Evolutionary conservation across 768 basidiomycete genomes (phyloP).

Genomic region (Boletus speciosus): DNA sequence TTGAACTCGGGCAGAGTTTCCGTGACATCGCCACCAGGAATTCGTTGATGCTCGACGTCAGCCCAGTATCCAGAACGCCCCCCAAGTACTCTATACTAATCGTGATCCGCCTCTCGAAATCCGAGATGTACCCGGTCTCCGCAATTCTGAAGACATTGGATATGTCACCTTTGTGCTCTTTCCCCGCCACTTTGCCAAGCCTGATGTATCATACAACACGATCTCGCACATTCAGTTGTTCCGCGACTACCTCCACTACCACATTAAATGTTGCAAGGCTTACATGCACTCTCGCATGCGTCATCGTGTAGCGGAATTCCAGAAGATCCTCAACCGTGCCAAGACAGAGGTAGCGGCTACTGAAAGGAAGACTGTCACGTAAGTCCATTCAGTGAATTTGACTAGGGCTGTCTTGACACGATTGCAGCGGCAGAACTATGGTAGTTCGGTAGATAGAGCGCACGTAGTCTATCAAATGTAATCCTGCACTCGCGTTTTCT

Average conservation of each 20-base stretch:
- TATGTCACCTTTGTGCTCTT: slow-evolving; percentile 98
- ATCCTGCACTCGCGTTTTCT: slow-evolving; percentile 2
- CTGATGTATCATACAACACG: slow-evolving; percentile 62
- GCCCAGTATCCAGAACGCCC: slow-evolving; percentile 92
- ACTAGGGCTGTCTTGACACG: slow-evolving; percentile 4
- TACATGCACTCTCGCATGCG: slow-evolving; percentile 99
- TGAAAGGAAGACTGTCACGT: slow-evolving; percentile 93
- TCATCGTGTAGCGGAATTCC: slow-evolving; percentile 89
- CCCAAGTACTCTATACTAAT: slow-evolving; percentile 93
- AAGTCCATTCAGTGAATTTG: slow-evolving; percentile 13
- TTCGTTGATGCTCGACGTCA: slow-evolving; percentile 97
- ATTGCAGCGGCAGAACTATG: slow-evolving; percentile 54
- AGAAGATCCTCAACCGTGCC: slow-evolving; percentile 92
- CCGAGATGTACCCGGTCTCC: slow-evolving; percentile 76
- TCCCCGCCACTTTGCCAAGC: slow-evolving; percentile 88
- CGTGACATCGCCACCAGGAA: slow-evolving; percentile 53
- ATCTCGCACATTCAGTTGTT: slow-evolving; percentile 96
- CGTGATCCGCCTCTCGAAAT: slow-evolving; percentile 98
- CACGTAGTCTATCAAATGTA: not conserved
- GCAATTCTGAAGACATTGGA: slow-evolving; percentile 83
- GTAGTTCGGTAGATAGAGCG: slow-evolving; percentile 40
- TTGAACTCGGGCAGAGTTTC: not conserved
- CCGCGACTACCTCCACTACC: slow-evolving; percentile 98
- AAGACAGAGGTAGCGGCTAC: slow-evolving; percentile 83
- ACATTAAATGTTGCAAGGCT: slow-evolving; percentile 97